Conservation (phyloP, 176 grass and related monocot genomes). For the Areca catechu region DNA sequence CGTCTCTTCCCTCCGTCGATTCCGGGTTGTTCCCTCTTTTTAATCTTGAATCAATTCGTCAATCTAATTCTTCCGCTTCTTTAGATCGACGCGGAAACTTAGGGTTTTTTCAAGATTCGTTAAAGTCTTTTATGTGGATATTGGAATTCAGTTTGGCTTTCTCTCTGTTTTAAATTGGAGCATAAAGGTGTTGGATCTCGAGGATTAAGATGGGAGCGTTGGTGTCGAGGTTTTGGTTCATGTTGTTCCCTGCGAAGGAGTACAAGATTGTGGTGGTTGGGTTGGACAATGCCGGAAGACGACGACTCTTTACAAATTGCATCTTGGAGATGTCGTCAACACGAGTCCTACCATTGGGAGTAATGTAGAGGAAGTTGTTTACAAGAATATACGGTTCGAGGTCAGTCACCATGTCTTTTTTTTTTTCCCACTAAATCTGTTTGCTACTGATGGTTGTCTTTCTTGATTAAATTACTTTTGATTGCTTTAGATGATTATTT, state of each 20-base stretch:
- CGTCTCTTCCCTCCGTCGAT: background rate
- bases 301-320: slow-evolving; percentile 93
- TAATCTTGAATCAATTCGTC: background rate
- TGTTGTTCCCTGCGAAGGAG: slow-evolving; percentile 89
- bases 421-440: background rate
- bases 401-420: slow-evolving; percentile 14
- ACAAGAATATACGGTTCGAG: slow-evolving; percentile 98
- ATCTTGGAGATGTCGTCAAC: slow-evolving; percentile 92
- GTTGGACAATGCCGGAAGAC: slow-evolving; percentile 95
- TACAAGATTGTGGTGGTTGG: slow-evolving; percentile 98
- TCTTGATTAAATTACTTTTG: too few species aligned
- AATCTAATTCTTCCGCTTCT: background rate
- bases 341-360: slow-evolving; percentile 89
- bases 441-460: too few species aligned
- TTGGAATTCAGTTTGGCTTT: background rate
- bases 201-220: slow-evolving; percentile 53
- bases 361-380: slow-evolving; percentile 98
- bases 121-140: background rate
- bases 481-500: too few species aligned
- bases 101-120: slow-evolving; percentile 2
- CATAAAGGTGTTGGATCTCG: background rate
- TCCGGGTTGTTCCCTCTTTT: too few species aligned
- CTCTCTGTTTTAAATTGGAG: background rate
- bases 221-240: slow-evolving; percentile 91
- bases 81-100: background rate